phyloP scores from a whole-genome alignment of 225 moss, liverwort and hornwort species.

The Pseudoscleropodium purum region DNA sequence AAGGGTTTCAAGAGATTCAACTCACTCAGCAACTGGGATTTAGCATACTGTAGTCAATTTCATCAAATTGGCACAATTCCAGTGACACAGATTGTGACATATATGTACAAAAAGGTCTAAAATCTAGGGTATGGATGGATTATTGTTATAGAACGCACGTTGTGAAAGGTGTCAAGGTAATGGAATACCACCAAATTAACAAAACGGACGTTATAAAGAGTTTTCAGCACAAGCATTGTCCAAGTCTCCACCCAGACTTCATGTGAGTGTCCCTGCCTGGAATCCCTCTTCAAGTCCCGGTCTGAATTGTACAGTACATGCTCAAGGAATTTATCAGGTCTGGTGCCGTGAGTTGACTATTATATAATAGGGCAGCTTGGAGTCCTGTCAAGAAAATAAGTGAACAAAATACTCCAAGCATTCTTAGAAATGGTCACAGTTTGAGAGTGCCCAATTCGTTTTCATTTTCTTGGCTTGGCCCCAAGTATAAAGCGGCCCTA shows the following conservation, averaged over 20 bases:
- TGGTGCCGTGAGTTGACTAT: neutral
- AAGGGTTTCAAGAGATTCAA: neutral
- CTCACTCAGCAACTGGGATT: neutral
- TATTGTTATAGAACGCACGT: fast-evolving
- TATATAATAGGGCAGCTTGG: no score
- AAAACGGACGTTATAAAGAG: neutral
- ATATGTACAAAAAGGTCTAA: neutral
- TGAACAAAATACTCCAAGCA: neutral
- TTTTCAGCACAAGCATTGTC: neutral
- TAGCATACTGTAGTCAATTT: neutral
- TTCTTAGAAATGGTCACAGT: neutral
- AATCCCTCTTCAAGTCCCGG: neutral
- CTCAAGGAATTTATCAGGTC: neutral
- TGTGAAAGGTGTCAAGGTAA: neutral
- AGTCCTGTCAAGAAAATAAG: neutral
- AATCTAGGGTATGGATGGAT: neutral
- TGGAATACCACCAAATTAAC: neutral
- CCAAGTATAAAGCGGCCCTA: neutral
- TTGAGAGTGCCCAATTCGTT: neutral
- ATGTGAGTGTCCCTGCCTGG: neutral
- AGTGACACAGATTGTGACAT: neutral
- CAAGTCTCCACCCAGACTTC: neutral
- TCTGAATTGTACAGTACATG: neutral
- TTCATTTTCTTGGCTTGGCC: neutral
- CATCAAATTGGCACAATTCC: neutral